phyloP scores from a whole-genome alignment of 176 grass and related monocot genomes.

The Bromus sterilis region DNA sequence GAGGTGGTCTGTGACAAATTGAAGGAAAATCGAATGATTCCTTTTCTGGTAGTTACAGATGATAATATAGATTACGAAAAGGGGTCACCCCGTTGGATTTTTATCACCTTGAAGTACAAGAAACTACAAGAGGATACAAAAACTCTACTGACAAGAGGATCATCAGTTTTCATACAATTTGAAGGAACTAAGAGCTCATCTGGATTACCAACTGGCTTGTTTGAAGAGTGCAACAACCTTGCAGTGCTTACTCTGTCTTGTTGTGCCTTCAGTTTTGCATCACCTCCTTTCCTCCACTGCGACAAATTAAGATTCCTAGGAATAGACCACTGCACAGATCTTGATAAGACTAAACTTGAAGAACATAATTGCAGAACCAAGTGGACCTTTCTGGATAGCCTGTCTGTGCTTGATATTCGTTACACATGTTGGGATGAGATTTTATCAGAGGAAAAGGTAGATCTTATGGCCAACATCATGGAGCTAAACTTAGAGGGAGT shows the following conservation, averaged over 20 bases:
- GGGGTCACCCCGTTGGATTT: background rate
- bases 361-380: background rate
- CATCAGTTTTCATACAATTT: background rate
- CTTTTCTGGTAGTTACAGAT: background rate
- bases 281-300: background rate
- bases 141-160: background rate
- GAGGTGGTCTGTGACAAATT: accelerated
- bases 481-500: background rate
- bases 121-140: background rate
- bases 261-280: conserved; percentile 10
- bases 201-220: background rate
- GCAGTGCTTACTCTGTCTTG: background rate
- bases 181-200: background rate
- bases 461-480: background rate
- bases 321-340: background rate
- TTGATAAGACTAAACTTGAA: background rate
- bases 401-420: background rate
- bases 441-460: background rate
- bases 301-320: background rate
- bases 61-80: accelerated
- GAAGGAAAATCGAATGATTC: background rate
- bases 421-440: background rate
- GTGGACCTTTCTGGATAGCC: background rate
- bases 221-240: background rate
- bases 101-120: background rate